Evolutionary conservation across 257 asterid genomes (phyloP), one percentile per base, ranked within the genome.

Genomic region (Catharanthus roseus): DNA sequence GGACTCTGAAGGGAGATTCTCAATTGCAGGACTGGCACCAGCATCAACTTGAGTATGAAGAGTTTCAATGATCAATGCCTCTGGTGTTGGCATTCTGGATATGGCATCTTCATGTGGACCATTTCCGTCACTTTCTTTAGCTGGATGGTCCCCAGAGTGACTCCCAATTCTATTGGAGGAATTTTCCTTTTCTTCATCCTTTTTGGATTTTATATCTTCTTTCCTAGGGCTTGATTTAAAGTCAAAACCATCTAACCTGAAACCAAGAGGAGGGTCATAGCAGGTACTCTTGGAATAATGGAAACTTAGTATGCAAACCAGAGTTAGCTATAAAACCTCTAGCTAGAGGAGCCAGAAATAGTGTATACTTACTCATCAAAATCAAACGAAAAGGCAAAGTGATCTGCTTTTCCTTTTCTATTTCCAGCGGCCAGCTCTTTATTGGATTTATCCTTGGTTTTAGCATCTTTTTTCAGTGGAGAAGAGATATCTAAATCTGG

Each of bases 401-500:
- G 67, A 79, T 91, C 96, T 61, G 77, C 49, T 74, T 86, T 82
- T 70, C 82, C 88, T 80, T 83, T 82, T 53, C 76, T 79, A 80
- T 77, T 85, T 79, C 83, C 83, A 71, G 71, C 47, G 74, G 83
- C 81, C 44, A 91, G 76, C 77, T 77, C 89, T 54, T 83, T 50
- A 34, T 55, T 75, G 19, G 83, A 57, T 63, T 76, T 85, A 77
- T 85, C 96, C 77, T 79, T 82, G 55, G 89, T n/a, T 68, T 87
- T 86, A 54, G 74, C 86, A 75, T 82, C 87, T 57, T 82, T 83
- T 77, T 83, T 86, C 53, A 77, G 76, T 41, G 96, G 92, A 58
- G 88, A 81, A 60, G 97, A 87, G 75, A 87, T 82, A 77, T 85
- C 98, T 71, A 90, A 75, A 78, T 89, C 96, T 45, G 97, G 54